These are phyloP conservation scores for Eucalyptus urophylla DNA, from an alignment of 345 rosid genomes.

Conservation along the genomic window DNA sequence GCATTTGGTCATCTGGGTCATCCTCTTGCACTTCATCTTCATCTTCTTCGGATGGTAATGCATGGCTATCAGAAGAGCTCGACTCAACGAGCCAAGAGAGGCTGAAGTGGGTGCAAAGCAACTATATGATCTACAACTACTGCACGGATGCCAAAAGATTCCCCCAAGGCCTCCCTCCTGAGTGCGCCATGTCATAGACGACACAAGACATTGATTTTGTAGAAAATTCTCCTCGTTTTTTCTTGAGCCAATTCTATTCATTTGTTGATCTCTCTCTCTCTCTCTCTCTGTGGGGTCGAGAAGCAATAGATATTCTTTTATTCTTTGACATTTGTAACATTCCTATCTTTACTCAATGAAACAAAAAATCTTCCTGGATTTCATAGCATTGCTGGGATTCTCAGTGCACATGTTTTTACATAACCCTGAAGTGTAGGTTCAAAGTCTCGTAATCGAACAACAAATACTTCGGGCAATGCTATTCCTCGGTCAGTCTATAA, in stretches of 20 bases:
- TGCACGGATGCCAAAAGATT: constrained; percentile 39
- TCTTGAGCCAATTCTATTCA: neutral
- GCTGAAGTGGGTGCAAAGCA: constrained; percentile 38
- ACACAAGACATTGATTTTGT: neutral
- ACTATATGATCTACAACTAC: constrained; percentile 43
- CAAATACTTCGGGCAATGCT: neutral
- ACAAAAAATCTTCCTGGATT: neutral
- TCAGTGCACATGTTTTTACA: neutral
- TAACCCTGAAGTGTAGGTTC: neutral
- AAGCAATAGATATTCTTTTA: neutral
- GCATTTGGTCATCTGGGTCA: constrained; percentile 25
- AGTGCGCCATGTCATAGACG: constrained; percentile 12
- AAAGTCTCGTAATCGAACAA: neutral
- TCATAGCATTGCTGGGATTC: neutral
- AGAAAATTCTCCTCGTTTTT: neutral
- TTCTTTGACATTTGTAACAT: neutral
- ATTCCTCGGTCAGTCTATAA: neutral
- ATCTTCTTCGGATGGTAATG: neutral
- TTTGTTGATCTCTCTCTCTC: neutral
- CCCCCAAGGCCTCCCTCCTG: constrained; percentile 40
- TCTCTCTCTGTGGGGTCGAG: neutral
- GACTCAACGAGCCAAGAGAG: constrained; percentile 10
- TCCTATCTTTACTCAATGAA: neutral
- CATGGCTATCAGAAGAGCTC: constrained; percentile 25
- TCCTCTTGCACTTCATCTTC: constrained; percentile 8